Base-by-base conservation (phyloP, 1,284 basidiomycete species). In the Irpex rosettiformis region DNA sequence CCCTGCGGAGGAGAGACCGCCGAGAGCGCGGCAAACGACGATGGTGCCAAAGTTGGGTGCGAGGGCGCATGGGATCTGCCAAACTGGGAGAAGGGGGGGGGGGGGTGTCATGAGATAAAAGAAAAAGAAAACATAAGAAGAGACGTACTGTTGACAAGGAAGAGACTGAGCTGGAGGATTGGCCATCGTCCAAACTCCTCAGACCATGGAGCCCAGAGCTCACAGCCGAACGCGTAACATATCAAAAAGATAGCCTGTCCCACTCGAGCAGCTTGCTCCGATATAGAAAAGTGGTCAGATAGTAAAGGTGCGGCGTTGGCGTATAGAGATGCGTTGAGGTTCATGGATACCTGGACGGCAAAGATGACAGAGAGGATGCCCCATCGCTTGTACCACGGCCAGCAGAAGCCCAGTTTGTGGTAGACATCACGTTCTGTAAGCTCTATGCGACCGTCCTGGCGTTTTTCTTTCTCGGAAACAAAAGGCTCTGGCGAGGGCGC, bases 11-110 rank as follows among this genome's bases (percentile, higher is more conserved):
- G 45, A 47, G 45, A 47, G 45, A 21, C 45, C 45, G 45, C 45
- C 45, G 45, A 47, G 45, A 21, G 18, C 18, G 45, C 45, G 45
- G 45, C 45, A 47, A 21, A 47, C 45, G 13, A 47, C 21, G 13
- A 47, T 47, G 24, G 45, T 47, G 18, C 16, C 45, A 21, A 47
- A 47, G 45, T 47, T 47, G 45, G 45, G 45, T 2, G 45, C 45
- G 13, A 47, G 45, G 18, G 45, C 45, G 45, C 45, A 47, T 47
- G 45, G 45, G 45, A 47, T 47, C 21, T 47, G 45, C 45, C 45
- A 47, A 1, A 47, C 45, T 47, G 18, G 4, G 43, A 45, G 7
- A 22, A 45, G 43, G n/a, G n/a, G 43, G 43, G n/a, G 43, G n/a
- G n/a, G 21, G n/a, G 43, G 22, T 21, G 3, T 18, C 11, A 22